Base-by-base conservation (phyloP, 1,284 basidiomycete genomes). In the Papiliotrema terrestris region DNA sequence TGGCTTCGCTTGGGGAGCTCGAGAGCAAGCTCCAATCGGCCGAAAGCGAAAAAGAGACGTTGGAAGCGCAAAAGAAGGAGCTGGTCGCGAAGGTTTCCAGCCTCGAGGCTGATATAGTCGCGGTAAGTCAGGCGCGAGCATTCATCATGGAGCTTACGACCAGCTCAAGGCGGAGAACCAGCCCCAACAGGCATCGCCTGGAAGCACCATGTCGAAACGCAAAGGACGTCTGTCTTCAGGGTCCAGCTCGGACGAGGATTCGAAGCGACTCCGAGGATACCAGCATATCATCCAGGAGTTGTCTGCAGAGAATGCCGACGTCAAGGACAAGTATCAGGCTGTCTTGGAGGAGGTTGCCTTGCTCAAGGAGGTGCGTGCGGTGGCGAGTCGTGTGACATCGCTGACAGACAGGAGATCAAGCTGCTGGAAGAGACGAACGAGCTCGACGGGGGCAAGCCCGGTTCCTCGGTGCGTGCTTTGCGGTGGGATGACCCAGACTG, bases 201-300 rank as follows among this genome's bases (percentile, higher is more conserved):
- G 46, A 8, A 51, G 39, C 32, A n/a, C 38, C 20, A 32, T 11
- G 11, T 29, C 50, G 29, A 17, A 22, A 17, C 49, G 56, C 17
- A 52, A 56, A 46, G 35, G 53, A 17, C 44, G 63, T 14, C 46
- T 56, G 11, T 61, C 65, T 1, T 52, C 55, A 8, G 63, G 60
- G 9, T 52, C 58, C 2, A 57, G 60, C 13, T 58, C 51, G 4
- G 66, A 70, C 39, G 71, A 71, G 32, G 64, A 64, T n/a, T 67
- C 74, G 19, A 73, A 73, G 58, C 67, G 66, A 39, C 63, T 76
- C 36, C 57, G 67, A 23, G 75, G 75, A 17, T 75, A 73, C 63
- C 71, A 74, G 73, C 87, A 91, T 69, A 90, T 96, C 64, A 84
- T 95, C 25, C 86, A 89, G 67, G 88, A 92, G 66, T 80, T 95